Percentiles rank a stretch among this genome's conserved stretches.
Conservation (phyloP, 1,284 basidiomycete species). For the Tilletia indica region DNA sequence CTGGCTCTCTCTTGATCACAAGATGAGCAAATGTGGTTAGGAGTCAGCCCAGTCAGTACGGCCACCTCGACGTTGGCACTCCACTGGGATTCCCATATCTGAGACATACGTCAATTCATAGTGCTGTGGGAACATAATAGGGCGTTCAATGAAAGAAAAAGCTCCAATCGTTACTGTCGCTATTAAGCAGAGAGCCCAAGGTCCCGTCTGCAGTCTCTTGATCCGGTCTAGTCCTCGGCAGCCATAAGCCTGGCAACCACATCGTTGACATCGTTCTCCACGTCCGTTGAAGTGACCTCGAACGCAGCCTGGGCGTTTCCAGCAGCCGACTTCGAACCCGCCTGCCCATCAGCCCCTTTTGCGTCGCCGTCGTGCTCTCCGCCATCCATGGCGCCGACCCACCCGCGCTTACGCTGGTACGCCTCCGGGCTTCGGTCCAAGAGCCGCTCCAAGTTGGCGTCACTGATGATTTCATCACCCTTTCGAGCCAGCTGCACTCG, state of each 20-base stretch:
- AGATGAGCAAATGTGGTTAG: no score
- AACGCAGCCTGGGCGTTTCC: constrained; percentile 62
- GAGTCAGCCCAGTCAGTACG: no score
- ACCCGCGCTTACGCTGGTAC: constrained; percentile 75
- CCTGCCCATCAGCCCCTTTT: not conserved
- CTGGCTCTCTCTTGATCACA: no score
- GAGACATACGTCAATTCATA: no score
- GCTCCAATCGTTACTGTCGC: no score
- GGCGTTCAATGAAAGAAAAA: no score
- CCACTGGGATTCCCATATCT: no score
- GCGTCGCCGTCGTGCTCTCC: not conserved
- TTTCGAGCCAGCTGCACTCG: constrained; percentile 81
- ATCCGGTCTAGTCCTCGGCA: constrained; percentile 16
- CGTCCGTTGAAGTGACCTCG: constrained; percentile 75
- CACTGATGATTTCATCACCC: constrained; percentile 73
- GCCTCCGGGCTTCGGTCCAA: constrained; percentile 79
- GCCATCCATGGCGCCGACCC: constrained; percentile 58
- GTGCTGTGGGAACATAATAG: no score
- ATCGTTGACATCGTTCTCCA: constrained; percentile 67
- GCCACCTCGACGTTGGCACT: no score
- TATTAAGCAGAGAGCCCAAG: no score
- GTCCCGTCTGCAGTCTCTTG: not conserved
- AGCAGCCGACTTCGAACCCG: not conserved
- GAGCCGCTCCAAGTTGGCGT: constrained; percentile 74
- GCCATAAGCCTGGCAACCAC: constrained; percentile 64